These are phyloP conservation scores for Claviceps arundinis DNA, from an alignment of 2,329 filamentous ascomycete species.

Conservation along the genomic window DNA sequence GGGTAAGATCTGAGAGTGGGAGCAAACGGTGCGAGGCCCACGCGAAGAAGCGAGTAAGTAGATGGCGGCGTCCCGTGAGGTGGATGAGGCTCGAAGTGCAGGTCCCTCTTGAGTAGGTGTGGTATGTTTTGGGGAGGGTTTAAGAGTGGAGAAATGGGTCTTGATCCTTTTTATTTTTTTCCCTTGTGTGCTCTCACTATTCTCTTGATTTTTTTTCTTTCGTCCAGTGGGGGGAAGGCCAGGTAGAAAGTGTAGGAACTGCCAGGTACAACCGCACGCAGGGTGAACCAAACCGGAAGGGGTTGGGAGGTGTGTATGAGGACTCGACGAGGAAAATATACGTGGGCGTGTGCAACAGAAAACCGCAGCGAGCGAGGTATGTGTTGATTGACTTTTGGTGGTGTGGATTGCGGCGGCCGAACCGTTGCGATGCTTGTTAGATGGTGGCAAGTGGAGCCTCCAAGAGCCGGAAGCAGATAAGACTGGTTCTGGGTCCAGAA, in stretches of 20 bases:
- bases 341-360: conserved; percentile 4
- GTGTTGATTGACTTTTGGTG: conserved; percentile 7
- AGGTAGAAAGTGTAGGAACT: neutral
- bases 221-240: conserved; percentile 6
- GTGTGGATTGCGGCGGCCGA: conserved; percentile 9
- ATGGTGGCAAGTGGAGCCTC: conserved; percentile 13
- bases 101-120: conserved; percentile 24
- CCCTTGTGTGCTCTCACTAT: conserved; percentile 2
- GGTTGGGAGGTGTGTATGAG: conserved; percentile 13
- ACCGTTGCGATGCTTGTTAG: conserved; percentile 12
- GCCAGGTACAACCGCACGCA: conserved; percentile 12
- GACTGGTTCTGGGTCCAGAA: conserved; percentile 11
- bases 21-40: conserved; percentile 12
- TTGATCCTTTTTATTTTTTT: conserved; percentile 26
- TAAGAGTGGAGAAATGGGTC: conserved; percentile 32
- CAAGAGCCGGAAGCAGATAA: conserved; percentile 14
- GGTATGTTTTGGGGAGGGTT: conserved; percentile 31
- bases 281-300: conserved; percentile 13
- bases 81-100: conserved; percentile 26
- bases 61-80: conserved; percentile 19
- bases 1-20: conserved; percentile 7
- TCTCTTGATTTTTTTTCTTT: conserved; percentile 20
- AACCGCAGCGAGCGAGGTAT: neutral
- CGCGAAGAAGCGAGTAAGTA: conserved; percentile 13
- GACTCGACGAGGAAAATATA: conserved; percentile 3